These are phyloP conservation scores for Suillus subluteus DNA, from an alignment of 768 basidiomycete genomes.

Conservation along the genomic window DNA sequence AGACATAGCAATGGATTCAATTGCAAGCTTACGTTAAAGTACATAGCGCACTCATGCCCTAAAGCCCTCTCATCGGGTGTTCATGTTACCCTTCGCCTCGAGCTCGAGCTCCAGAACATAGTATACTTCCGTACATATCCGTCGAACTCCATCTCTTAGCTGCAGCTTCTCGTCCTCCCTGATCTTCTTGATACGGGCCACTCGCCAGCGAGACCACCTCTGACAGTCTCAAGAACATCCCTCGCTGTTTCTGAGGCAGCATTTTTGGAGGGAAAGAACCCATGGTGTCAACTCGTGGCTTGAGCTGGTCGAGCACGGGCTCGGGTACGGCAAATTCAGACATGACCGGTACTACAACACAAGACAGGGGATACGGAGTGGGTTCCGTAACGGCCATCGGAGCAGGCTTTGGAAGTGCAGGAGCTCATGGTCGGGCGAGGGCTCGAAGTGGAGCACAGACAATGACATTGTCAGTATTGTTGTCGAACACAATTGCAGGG, in stretches of 20 bases:
- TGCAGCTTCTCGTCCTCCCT: conserved; percentile 76
- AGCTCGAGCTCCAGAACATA: conserved; percentile 82
- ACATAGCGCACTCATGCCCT: conserved; percentile 45
- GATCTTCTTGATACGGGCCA: conserved; percentile 71
- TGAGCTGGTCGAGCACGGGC: conserved; percentile 89
- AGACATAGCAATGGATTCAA: not conserved
- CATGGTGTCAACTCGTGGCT: conserved; percentile 87
- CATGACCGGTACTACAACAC: conserved; percentile 81
- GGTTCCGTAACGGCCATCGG: conserved; percentile 34
- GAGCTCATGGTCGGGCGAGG: conserved; percentile 23
- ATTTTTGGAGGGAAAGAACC: conserved; percentile 78
- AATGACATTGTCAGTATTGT: conserved; percentile 23
- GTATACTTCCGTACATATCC: conserved; percentile 86
- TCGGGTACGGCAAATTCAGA: conserved; percentile 73
- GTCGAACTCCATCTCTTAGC: conserved; percentile 66
- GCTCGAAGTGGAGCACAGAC: conserved; percentile 83
- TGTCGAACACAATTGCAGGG: conserved; percentile 25
- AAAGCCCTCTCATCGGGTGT: conserved; percentile 84
- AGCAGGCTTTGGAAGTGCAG: conserved; percentile 32
- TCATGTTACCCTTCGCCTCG: conserved; percentile 83
- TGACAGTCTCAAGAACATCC: conserved; percentile 77
- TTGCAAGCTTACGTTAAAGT: not conserved
- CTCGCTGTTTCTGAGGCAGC: conserved; percentile 65
- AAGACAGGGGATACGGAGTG: conserved; percentile 56
- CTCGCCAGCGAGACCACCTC: conserved; percentile 75